Conservation (phyloP, 768 basidiomycete genomes). For the Boletus subparvulus region DNA sequence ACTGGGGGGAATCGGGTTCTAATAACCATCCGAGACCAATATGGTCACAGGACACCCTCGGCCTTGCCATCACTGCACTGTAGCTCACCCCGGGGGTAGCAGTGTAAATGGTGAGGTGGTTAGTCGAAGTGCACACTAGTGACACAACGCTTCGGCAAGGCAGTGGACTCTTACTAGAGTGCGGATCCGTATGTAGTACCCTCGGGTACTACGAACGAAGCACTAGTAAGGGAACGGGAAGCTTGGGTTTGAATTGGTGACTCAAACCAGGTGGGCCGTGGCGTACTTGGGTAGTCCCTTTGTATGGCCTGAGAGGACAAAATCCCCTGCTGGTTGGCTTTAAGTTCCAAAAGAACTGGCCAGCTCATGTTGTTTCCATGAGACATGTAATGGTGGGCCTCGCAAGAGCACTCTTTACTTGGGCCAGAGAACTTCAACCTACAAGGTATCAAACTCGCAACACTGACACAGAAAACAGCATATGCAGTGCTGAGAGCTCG, state of each 20-base stretch:
- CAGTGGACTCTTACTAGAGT: constrained; percentile 3
- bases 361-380: no score
- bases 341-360: neutral
- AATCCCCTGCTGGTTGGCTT: constrained; percentile 1
- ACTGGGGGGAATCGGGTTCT: neutral
- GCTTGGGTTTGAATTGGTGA: neutral
- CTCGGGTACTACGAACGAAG: neutral
- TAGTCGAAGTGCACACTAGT: no score
- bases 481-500: no score
- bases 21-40: constrained; percentile 5
- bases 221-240: constrained; percentile 3
- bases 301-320: constrained; percentile 5
- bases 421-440: neutral
- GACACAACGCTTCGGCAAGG: neutral
- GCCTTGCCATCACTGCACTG: neutral
- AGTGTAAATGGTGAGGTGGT: neutral
- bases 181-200: constrained; percentile 1
- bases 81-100: no score
- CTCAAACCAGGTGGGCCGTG: neutral
- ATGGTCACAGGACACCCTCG: constrained; percentile 2
- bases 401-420: neutral
- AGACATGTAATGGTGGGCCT: no score
- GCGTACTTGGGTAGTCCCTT: neutral
- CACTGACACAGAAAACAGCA: no score
- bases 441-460: no score